Conservation (phyloP, 2,329 filamentous ascomycete genomes). For the Teratosphaeriaceae sp. region DNA sequence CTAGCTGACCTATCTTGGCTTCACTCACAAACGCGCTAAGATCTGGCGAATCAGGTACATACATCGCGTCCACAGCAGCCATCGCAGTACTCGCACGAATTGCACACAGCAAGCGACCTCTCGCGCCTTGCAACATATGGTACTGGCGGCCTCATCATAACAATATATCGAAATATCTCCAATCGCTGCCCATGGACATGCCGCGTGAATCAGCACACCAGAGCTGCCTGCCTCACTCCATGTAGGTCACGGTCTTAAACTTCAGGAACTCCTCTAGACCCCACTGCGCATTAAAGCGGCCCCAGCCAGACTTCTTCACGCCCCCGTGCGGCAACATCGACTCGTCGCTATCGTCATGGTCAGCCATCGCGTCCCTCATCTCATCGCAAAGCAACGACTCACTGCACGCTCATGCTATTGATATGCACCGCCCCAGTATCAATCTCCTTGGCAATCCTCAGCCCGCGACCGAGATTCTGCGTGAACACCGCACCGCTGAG, state of each 20-base stretch:
- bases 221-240: too few relatives aligned
- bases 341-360: constrained; percentile 32
- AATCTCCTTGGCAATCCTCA: constrained; percentile 39
- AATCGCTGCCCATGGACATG: too few relatives aligned
- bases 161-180: too few relatives aligned
- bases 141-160: too few relatives aligned
- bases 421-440: constrained; percentile 56
- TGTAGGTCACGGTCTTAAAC: constrained; percentile 28
- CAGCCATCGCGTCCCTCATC: not conserved
- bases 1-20: too few relatives aligned
- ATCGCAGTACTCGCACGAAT: too few relatives aligned
- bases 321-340: constrained; percentile 43
- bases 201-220: too few relatives aligned
- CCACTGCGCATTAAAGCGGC: constrained; percentile 40
- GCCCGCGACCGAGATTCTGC: constrained; percentile 48
- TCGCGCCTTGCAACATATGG: too few relatives aligned
- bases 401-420: constrained; percentile 45
- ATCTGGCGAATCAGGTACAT: too few relatives aligned
- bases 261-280: constrained; percentile 43
- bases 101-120: too few relatives aligned
- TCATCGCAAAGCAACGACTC: constrained; percentile 5
- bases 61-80: too few relatives aligned
- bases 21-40: too few relatives aligned
- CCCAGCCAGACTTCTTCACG: constrained; percentile 44
- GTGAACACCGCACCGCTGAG: constrained; percentile 68